Percentiles rank a stretch among this genome's conserved stretches.
Conservation (phyloP, 2,329 filamentous ascomycete genomes). For the Fusarium ambrosium region DNA sequence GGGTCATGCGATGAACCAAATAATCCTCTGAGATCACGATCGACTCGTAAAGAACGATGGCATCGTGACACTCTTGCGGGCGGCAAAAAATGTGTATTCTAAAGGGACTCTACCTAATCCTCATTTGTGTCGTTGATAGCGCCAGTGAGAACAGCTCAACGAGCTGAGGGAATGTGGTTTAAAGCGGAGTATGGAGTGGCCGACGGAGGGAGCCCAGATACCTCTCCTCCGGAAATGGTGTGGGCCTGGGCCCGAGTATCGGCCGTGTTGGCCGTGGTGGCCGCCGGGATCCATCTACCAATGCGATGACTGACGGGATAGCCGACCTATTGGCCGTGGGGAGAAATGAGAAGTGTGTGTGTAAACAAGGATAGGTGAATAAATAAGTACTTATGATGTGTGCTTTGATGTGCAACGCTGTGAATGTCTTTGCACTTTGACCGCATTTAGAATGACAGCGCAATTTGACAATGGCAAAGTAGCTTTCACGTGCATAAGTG, state of each 20-base stretch:
- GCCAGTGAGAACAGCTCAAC: too few relatives aligned
- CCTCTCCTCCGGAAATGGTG: not conserved
- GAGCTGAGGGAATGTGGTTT: not conserved
- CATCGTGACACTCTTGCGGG: not conserved
- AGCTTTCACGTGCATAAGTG: not conserved
- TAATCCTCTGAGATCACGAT: not conserved
- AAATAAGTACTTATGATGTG: not conserved
- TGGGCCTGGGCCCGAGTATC: not conserved
- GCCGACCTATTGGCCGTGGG: not conserved
- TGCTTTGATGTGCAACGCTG: not conserved
- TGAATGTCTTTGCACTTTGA: not conserved
- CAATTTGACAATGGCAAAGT: not conserved
- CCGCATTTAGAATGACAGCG: not conserved
- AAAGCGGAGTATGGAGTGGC: not conserved
- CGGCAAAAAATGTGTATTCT: not conserved
- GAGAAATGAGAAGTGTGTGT: not conserved
- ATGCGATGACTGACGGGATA: not conserved
- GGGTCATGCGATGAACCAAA: not conserved
- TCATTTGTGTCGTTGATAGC: not conserved
- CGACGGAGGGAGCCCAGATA: not conserved
- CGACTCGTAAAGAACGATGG: too few relatives aligned
- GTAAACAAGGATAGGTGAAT: not conserved
- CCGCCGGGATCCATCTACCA: not conserved
- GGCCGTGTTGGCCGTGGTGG: not conserved
- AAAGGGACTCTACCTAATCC: not conserved